Evolutionary conservation across 2,329 filamentous ascomycete genomes (phyloP).

Genomic region (Leptoxyphium fumago): DNA sequence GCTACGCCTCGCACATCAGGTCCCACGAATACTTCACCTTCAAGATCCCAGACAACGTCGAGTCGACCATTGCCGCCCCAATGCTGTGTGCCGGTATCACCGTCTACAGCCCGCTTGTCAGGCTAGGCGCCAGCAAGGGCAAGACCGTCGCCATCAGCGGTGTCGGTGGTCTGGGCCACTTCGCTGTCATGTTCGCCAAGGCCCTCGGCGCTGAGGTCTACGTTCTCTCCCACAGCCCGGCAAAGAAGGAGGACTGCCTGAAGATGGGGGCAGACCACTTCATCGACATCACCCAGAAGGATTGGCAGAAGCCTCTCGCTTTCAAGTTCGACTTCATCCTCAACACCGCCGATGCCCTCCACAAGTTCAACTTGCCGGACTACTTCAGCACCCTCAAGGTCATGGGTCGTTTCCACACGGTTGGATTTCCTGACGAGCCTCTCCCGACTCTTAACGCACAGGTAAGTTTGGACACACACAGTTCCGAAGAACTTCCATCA

Average conservation of each 20-base stretch:
- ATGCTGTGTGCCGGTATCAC: constrained; percentile 81
- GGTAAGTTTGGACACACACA: not conserved
- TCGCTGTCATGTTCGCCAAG: constrained; percentile 32
- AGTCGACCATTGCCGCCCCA: constrained; percentile 48
- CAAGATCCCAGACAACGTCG: constrained; percentile 62
- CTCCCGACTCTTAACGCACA: constrained; percentile 36
- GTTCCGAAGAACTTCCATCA: too few species aligned
- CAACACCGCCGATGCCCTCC: constrained; percentile 56
- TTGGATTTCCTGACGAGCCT: constrained; percentile 65
- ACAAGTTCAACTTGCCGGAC: constrained; percentile 52
- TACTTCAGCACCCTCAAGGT: constrained; percentile 72
- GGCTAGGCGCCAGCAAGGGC: constrained; percentile 60
- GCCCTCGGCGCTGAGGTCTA: constrained; percentile 47
- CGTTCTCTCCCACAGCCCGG: constrained; percentile 44
- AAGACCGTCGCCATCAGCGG: constrained; percentile 68
- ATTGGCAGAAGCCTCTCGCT: constrained; percentile 41
- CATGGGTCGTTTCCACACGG: constrained; percentile 65
- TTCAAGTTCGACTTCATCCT: constrained; percentile 61
- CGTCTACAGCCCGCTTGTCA: constrained; percentile 60
- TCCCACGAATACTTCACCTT: constrained; percentile 63
- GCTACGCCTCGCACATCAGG: constrained; percentile 54
- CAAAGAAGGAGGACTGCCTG: constrained; percentile 45
- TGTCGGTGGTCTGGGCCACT: constrained; percentile 39
- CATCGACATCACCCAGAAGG: constrained; percentile 41
- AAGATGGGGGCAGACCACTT: constrained; percentile 48